Conservation (phyloP, 2,329 filamentous ascomycete species). For the Diaporthe velutina region DNA sequence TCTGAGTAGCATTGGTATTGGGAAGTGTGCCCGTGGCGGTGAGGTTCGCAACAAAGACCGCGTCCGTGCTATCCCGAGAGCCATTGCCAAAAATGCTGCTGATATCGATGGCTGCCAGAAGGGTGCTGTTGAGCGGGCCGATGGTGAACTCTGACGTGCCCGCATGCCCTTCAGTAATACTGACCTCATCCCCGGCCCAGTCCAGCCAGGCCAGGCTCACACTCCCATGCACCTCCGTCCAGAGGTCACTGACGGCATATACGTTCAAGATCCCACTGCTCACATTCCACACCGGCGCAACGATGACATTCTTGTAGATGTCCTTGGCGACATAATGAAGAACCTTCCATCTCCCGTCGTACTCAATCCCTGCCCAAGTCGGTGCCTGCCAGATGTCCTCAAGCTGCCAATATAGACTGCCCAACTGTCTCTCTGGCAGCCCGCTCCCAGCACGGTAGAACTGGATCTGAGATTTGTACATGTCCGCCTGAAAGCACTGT, state of each 20-base stretch:
- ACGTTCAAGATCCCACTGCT: constrained; percentile 62
- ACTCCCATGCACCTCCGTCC: constrained; percentile 60
- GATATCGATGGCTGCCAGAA: constrained; percentile 42
- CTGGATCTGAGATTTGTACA: constrained; percentile 70
- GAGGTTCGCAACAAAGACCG: constrained; percentile 55
- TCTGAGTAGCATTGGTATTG: constrained; percentile 54
- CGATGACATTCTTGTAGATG: constrained; percentile 69
- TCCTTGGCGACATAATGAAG: constrained; percentile 70
- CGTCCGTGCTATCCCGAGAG: constrained; percentile 32
- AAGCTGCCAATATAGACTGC: constrained; percentile 74
- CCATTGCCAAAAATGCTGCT: constrained; percentile 21
- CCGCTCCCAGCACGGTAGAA: constrained; percentile 73
- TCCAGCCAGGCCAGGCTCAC: constrained; percentile 65
- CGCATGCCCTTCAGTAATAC: constrained; percentile 46
- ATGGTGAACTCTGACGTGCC: constrained; percentile 55
- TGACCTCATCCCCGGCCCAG: constrained; percentile 59
- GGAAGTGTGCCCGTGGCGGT: constrained; percentile 59
- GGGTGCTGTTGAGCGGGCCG: constrained; percentile 65
- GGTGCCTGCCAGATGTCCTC: constrained; percentile 76
- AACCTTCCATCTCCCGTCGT: constrained; percentile 73
- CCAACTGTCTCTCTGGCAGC: constrained; percentile 68
- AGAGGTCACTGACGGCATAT: constrained; percentile 70
- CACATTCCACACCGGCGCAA: constrained; percentile 68
- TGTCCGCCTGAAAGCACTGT: constrained; percentile 74
- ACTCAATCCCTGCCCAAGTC: constrained; percentile 74